Base-by-base conservation (phyloP, 352 stramenopile genomes). In the Phytophthora ramorum region DNA sequence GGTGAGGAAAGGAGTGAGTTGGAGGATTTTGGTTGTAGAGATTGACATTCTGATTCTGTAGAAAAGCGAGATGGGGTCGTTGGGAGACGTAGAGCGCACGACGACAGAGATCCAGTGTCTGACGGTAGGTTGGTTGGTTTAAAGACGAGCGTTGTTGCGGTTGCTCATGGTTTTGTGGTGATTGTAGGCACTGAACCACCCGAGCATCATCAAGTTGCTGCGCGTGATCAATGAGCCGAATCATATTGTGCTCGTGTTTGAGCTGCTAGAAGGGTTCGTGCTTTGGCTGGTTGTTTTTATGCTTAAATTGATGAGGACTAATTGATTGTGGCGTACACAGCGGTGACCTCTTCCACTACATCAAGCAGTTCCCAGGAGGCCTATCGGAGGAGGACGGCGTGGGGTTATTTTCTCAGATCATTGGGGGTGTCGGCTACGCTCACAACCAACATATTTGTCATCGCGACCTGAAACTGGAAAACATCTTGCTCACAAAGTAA, bases 361-460 rank as follows among this genome's bases (percentile, higher is more conserved):
- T 97, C 14, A 91, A 89, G 44, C 65, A 81, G 28, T 58, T 89
- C 10, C 64, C 63, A 16, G 78, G 83, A 8, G 79, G 77, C 0
- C 47, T 95, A 14, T 64, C 76, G 1, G 87, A 95, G 69, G 75
- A 90, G 54, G 84, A 92, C 34, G 82, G 84, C 5, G 79, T 78
- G 0, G 66, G 71, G 9, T 35, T 92, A 24, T 93, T 95, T 58
- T 81, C 81, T 9, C 87, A 96, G 65, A 90, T 96, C 37, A 51
- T 97, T 20, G 66, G 78, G 1, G 89, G 87, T 30, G 81, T 97
- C 16, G 80, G 83, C 20, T 96, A 97, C 58, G 89, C 89, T 5
- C 86, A 96, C 71, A 96, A 96, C 62, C 87, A 96, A 59, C 89
- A 96, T 58, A 96, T 96, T 71, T 96, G 87, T 56, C 89, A 97